Conservation (phyloP, 2,329 filamentous ascomycete genomes). For the Colletotrichum tropicale region DNA sequence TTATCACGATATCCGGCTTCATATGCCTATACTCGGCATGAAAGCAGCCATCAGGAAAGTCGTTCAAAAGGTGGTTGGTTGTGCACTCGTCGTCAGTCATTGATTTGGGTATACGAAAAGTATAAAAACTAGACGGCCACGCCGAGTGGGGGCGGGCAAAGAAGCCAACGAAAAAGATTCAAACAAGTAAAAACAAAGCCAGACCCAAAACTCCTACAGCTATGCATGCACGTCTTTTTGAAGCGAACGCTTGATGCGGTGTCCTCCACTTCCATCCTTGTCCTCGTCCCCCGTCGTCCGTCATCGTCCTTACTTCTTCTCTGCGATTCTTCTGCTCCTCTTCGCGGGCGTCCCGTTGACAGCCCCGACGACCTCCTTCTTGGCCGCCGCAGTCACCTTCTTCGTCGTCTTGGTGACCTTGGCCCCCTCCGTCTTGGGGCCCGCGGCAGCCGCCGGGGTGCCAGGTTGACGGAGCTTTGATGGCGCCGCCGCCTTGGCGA, state of each 20-base stretch:
- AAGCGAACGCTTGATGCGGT: not conserved
- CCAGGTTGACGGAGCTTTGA: slow-evolving; percentile 1
- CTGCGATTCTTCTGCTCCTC: not conserved
- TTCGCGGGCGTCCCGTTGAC: slow-evolving; percentile 14
- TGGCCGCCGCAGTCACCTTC: slow-evolving; percentile 12
- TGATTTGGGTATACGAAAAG: too few relatives aligned
- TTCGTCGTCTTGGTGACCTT: slow-evolving; percentile 27
- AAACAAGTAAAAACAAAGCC: not conserved
- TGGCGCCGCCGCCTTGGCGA: not conserved
- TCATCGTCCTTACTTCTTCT: not conserved
- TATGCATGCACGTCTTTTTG: not conserved
- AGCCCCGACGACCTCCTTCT: slow-evolving; percentile 3
- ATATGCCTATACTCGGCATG: too few relatives aligned
- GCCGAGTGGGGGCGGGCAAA: not conserved
- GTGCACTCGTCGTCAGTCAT: too few relatives aligned
- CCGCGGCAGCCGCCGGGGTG: not conserved
- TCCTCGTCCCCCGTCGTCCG: not conserved
- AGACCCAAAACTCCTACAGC: not conserved
- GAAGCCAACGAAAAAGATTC: not conserved
- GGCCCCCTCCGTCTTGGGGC: slow-evolving; percentile 32
- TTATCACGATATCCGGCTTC: too few relatives aligned
- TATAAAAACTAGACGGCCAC: too few relatives aligned
- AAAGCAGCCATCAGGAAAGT: too few relatives aligned
- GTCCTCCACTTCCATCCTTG: not conserved
- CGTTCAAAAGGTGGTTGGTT: too few relatives aligned